Evolutionary conservation across 306 rosid species (phyloP).

Genomic region (Prunus salicina): DNA sequence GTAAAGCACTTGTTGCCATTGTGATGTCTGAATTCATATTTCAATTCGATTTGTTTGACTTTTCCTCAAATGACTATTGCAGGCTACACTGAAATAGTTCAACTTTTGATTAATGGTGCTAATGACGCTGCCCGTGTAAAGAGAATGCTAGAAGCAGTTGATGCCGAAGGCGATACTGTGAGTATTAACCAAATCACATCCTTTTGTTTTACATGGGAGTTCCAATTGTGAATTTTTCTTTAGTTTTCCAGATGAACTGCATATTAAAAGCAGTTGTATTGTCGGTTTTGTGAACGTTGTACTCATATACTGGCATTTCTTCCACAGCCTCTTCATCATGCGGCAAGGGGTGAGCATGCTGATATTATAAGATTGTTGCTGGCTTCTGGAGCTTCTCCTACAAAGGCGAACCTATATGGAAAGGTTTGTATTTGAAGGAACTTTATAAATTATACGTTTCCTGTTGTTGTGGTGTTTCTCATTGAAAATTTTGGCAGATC

Average conservation of each 20-base stretch:
- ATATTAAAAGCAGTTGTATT: neutral
- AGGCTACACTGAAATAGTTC: conserved; percentile 76
- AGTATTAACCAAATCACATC: conserved; percentile 28
- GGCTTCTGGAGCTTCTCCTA: conserved; percentile 64
- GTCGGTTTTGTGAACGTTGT: neutral
- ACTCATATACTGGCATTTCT: conserved; percentile 13
- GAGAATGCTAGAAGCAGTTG: conserved; percentile 80
- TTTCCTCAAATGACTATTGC: conserved; percentile 9
- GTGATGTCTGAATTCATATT: neutral
- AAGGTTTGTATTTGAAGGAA: conserved; percentile 43
- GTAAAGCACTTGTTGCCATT: conserved; percentile 23
- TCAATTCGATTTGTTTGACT: neutral
- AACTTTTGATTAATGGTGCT: conserved; percentile 57
- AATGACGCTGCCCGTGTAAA: conserved; percentile 42
- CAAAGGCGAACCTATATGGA: conserved; percentile 59
- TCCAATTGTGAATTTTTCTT: neutral
- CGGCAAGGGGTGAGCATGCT: conserved; percentile 89
- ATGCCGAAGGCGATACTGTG: conserved; percentile 91
- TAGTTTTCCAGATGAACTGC: neutral
- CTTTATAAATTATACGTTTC: no score
- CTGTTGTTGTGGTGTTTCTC: conserved; percentile 4
- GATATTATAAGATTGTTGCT: conserved; percentile 55
- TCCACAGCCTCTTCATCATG: conserved; percentile 93
- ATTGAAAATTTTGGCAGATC: conserved; percentile 36
- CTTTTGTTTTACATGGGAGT: conserved; percentile 1